Evolutionary conservation across 2,329 filamentous ascomycete species (phyloP).

Genomic region (Pseudocercospora fijiensis): DNA sequence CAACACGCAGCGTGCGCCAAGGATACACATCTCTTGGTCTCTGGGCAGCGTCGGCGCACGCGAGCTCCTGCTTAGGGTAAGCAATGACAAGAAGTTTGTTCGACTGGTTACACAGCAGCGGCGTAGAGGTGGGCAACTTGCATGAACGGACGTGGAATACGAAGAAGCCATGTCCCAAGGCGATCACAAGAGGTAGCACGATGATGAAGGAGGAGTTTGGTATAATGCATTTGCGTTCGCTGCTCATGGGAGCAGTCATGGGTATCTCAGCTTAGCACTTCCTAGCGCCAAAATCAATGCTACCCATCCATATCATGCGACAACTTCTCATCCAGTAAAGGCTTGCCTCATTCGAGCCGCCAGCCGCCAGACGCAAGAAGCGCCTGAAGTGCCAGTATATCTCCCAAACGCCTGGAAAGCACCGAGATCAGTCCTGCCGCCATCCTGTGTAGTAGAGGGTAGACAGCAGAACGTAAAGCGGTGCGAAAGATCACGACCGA

Average conservation of each 20-base stretch:
- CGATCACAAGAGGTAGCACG: neutral
- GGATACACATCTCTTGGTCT: neutral
- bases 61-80: neutral
- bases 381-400: neutral
- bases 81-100: neutral
- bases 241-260: neutral
- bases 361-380: neutral
- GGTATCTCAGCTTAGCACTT: neutral
- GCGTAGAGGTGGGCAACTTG: neutral
- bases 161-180: slow-evolving; percentile 17
- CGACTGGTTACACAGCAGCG: slow-evolving; percentile 1
- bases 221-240: neutral
- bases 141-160: slow-evolving; percentile 45
- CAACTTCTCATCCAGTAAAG: neutral
- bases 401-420: neutral
- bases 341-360: neutral
- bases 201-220: neutral
- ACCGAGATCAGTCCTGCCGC: neutral
- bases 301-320: neutral
- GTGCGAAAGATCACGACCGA: neutral
- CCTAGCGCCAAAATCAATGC: neutral
- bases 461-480: neutral
- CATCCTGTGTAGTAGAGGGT: neutral
- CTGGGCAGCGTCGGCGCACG: slow-evolving; percentile 3
- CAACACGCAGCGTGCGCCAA: neutral